A percentile compares a stretch with the other conserved stretches of the same genome.
phyloP scores from a whole-genome alignment of 345 rosid genomes.

The Populus alba region DNA sequence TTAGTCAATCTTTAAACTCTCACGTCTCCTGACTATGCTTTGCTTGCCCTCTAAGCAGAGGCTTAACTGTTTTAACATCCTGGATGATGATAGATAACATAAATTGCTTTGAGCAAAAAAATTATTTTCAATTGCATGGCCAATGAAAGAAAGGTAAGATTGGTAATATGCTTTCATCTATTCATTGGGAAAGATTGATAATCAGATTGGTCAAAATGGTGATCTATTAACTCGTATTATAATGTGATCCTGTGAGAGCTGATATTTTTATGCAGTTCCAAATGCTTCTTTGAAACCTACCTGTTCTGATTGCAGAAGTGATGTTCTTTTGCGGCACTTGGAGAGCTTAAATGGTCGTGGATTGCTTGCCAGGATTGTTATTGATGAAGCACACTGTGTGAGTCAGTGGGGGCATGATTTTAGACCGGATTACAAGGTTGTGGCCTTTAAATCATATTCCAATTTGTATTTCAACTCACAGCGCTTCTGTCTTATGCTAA shows the following conservation, averaged over 20 bases:
- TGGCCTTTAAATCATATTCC: constrained; percentile 14
- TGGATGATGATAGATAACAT: not conserved
- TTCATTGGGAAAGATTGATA: not conserved
- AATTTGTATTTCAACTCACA: constrained; percentile 1
- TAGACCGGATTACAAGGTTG: constrained; percentile 99
- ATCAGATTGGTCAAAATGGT: not conserved
- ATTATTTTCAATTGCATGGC: not conserved
- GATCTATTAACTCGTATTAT: not conserved
- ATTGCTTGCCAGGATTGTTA: constrained; percentile 89
- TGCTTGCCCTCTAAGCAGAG: too few relatives aligned
- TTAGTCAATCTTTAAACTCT: too few relatives aligned
- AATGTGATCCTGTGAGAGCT: not conserved
- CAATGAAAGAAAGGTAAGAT: not conserved
- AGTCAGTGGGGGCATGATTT: constrained; percentile 99
- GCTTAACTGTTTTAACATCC: not conserved
- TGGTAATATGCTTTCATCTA: not conserved
- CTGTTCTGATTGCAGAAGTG: constrained; percentile 64
- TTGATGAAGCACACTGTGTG: constrained; percentile 99
- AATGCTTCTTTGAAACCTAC: constrained; percentile 10
- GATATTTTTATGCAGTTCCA: constrained; percentile 7
- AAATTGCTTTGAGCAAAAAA: not conserved
- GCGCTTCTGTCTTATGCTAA: constrained; percentile 21
- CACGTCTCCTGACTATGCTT: too few relatives aligned
- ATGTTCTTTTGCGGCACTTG: constrained; percentile 78
- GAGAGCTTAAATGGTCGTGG: constrained; percentile 71